Percentiles rank a stretch among this genome's conserved stretches.
Evolutionary conservation across 192 early-diverging fungal genomes (phyloP).

Genomic region (Backusella sp.): DNA sequence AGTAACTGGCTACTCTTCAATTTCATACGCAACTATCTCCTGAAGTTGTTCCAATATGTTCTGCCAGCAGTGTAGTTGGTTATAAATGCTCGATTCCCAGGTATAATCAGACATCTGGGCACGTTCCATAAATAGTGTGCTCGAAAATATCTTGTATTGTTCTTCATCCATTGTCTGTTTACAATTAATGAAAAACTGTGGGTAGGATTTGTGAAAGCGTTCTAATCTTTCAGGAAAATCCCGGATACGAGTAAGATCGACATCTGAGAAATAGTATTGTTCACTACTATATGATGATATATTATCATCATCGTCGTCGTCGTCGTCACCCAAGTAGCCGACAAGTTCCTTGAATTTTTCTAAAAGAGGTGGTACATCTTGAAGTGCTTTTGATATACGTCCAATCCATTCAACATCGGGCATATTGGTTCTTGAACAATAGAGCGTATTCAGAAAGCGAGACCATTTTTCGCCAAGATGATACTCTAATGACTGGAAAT

Average conservation of each 20-base stretch:
- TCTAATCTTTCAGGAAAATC: constrained; percentile 22
- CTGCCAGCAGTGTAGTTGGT: constrained; percentile 22
- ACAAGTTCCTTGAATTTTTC: constrained; percentile 41
- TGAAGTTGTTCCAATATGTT: constrained; percentile 36
- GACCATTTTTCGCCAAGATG: constrained; percentile 29
- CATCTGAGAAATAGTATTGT: constrained; percentile 9
- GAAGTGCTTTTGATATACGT: constrained; percentile 3
- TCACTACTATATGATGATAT: constrained; percentile 5
- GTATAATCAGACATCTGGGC: constrained; percentile 24
- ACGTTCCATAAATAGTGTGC: constrained; percentile 15
- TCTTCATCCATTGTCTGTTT: background rate
- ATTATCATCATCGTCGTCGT: constrained; percentile 11
- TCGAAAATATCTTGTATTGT: constrained; percentile 9
- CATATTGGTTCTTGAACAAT: constrained; percentile 22
- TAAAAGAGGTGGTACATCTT: constrained; percentile 21
- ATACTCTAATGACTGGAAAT: constrained; percentile 24
- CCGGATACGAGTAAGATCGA: constrained; percentile 31
- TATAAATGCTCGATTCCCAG: constrained; percentile 36
- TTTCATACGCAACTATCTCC: constrained; percentile 42
- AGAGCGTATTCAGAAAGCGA: constrained; percentile 29
- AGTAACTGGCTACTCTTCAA: constrained; percentile 21
- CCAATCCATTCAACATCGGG: constrained; percentile 37
- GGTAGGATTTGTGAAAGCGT: constrained; percentile 17
- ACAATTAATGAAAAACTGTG: constrained; percentile 43
- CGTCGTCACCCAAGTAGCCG: constrained; percentile 33